Percentiles rank a stretch among this genome's conserved stretches.
Conservation (phyloP, 2,329 filamentous ascomycete genomes). For the Fusarium robinianum region DNA sequence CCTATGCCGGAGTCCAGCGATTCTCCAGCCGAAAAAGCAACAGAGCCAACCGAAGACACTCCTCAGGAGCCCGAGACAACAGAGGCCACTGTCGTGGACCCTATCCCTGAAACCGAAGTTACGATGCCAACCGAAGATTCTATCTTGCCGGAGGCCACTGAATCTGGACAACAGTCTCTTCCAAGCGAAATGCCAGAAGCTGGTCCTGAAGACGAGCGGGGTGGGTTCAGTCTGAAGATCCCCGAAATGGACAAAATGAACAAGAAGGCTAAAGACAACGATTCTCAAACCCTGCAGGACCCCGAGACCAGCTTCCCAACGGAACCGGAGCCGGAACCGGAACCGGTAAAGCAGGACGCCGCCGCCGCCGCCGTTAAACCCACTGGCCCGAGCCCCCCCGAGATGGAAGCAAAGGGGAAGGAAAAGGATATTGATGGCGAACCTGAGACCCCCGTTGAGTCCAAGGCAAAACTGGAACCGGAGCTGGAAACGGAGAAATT, state of each 20-base stretch:
- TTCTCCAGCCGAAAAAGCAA: slow-evolving; percentile 9
- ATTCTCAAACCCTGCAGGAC: slow-evolving; percentile 38
- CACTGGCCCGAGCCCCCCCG: slow-evolving; percentile 22
- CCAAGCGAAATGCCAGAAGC: slow-evolving; percentile 32
- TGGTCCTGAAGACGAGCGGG: slow-evolving; percentile 39
- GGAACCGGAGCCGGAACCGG: slow-evolving; percentile 32
- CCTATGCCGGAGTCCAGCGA: slow-evolving; percentile 17
- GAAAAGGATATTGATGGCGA: slow-evolving; percentile 24
- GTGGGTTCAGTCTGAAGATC: slow-evolving; percentile 37
- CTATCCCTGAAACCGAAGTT: slow-evolving; percentile 10
- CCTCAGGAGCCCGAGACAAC: slow-evolving; percentile 22
- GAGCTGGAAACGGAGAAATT: slow-evolving; percentile 26
- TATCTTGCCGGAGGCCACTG: slow-evolving; percentile 18
- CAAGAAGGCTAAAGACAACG: slow-evolving; percentile 41
- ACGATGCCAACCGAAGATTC: slow-evolving; percentile 12
- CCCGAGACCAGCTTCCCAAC: slow-evolving; percentile 31
- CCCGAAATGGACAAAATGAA: slow-evolving; percentile 43
- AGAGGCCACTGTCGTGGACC: slow-evolving; percentile 11
- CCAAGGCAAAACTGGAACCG: slow-evolving; percentile 23
- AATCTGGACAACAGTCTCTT: slow-evolving; percentile 26
- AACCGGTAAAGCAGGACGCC: slow-evolving; percentile 35
- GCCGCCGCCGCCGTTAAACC: slow-evolving; percentile 33
- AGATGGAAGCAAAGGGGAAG: slow-evolving; percentile 22
- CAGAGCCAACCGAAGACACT: slow-evolving; percentile 20
- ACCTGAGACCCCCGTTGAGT: slow-evolving; percentile 23